Conservation (phyloP, 169 alveolate species). For the Babesia sp. region DNA sequence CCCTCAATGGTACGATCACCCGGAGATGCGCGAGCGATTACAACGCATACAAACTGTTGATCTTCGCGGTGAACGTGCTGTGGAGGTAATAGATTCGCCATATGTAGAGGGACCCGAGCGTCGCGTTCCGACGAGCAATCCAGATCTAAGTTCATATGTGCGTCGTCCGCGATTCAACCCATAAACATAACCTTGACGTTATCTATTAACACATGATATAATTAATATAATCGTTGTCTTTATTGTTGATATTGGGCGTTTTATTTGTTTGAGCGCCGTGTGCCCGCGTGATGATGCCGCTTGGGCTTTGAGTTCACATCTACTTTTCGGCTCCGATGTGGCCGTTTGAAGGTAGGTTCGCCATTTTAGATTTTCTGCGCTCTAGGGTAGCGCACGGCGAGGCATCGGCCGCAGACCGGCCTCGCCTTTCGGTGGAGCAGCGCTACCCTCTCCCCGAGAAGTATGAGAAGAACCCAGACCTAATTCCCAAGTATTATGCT, state of each 20-base stretch:
- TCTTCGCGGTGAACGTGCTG: neutral
- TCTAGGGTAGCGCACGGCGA: conserved; percentile 38
- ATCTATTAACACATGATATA: neutral
- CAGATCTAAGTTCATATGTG: conserved; percentile 8
- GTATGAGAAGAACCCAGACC: conserved; percentile 74
- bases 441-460: conserved; percentile 76
- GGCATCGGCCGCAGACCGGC: conserved; percentile 26
- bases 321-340: conserved; percentile 15
- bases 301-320: neutral
- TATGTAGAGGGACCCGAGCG: conserved; percentile 21
- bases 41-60: conserved; percentile 22
- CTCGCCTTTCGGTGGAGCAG: conserved; percentile 49
- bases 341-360: conserved; percentile 27
- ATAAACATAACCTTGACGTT: neutral
- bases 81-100: conserved; percentile 15
- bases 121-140: conserved; percentile 22
- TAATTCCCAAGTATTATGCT: conserved; percentile 77
- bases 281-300: neutral
- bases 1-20: conserved; percentile 25
- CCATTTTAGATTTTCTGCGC: conserved; percentile 11
- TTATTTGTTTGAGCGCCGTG: neutral
- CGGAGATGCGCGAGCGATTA: conserved; percentile 32
- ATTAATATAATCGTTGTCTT: neutral
- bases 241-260: neutral
- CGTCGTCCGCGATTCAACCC: conserved; percentile 51